Base-by-base conservation (phyloP, 1,284 basidiomycete species). In the Somion occarium region DNA sequence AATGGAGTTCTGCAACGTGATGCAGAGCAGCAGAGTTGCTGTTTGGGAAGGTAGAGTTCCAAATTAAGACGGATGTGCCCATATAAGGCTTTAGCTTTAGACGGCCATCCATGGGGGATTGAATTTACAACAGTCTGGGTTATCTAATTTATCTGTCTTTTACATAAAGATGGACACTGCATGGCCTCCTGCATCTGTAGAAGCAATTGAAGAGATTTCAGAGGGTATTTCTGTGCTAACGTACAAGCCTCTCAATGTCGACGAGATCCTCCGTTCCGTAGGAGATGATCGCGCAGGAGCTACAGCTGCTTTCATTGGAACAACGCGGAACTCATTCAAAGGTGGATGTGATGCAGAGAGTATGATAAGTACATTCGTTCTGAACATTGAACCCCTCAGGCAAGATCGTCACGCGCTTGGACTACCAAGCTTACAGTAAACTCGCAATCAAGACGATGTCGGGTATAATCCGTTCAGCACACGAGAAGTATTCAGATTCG, bases 361-460 rank as follows among this genome's bases (percentile, higher is more conserved):
- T 44, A 22, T 4, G 38, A 44, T 3, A 3, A 46, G 27, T 27
- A 23, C 26, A 2, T n/a, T n/a, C n/a, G n/a, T n/a, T n/a, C n/a
- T n/a, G n/a, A n/a, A n/a, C n/a, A n/a, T n/a, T n/a, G n/a, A n/a
- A 26, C n/a, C 13, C 7, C 7, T 46, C 26, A 92, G 90, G 85
- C 49, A 89, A 85, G 58, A 63, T 69, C 9, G 89, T 93, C 26
- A 82, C 79, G 20, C 79, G 79, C 43, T 72, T 93, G 27, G 88
- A 91, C 63, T 93, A 93, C 62, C 83, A 88, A 66, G 87, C 89
- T 5, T 94, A 94, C 69, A 85, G 83, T 55, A 83, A 83, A 56
- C 73, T 93, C 19, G 91, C 91, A 1, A 80, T 93, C 59, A 90
- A 86, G 67, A 91, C 89, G 4, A 82, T 92, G 75, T 67, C 72